Evolutionary conservation across 2,329 filamentous ascomycete species (phyloP).

Genomic region (Dendrostoma leiphaemia): DNA sequence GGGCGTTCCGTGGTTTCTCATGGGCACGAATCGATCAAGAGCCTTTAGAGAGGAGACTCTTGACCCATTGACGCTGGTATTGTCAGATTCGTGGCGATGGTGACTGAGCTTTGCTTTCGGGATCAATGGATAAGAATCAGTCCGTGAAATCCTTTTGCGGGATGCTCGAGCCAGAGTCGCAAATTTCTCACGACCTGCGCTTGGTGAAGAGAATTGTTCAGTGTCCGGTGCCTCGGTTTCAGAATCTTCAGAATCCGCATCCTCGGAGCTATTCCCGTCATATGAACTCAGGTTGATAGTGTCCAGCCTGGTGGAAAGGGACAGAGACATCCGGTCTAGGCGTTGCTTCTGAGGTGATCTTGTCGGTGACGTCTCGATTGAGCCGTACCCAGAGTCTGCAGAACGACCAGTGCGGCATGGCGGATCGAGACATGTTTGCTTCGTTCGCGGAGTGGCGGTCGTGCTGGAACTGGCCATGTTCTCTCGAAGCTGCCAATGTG

Average conservation of each 20-base stretch:
- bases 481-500: neutral
- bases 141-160: constrained; percentile 11
- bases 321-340: neutral
- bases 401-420: constrained; percentile 11
- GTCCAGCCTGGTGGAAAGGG: neutral
- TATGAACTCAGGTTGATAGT: constrained; percentile 4
- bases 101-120: neutral
- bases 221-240: neutral
- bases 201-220: neutral
- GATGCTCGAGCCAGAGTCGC: constrained; percentile 9
- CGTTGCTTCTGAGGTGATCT: neutral
- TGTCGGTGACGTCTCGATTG: constrained; percentile 11
- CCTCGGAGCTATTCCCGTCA: constrained; percentile 17
- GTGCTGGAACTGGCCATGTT: constrained; percentile 5
- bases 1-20: constrained; percentile 33
- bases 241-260: neutral
- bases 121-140: constrained; percentile 7
- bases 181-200: neutral
- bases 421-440: neutral
- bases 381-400: constrained; percentile 19
- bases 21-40: constrained; percentile 52
- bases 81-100: constrained; percentile 11
- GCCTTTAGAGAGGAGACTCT: constrained; percentile 21
- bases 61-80: neutral
- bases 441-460: constrained; percentile 6